Conservation (phyloP, 805 yeast genomes). For the Saccharomycopsis babjevae region DNA sequence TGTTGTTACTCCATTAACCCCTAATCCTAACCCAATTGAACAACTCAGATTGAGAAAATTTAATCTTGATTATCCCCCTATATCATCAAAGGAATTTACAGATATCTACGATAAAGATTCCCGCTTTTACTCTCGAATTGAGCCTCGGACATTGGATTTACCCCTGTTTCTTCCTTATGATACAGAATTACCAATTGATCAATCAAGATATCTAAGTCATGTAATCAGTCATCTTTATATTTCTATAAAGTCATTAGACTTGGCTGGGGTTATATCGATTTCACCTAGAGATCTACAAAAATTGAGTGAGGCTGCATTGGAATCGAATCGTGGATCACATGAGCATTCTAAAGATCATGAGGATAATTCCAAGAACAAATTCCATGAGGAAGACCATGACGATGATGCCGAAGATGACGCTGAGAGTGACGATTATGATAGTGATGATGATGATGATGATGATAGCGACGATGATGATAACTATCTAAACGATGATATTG, state of each 20-base stretch:
- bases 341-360: conserved; percentile 24
- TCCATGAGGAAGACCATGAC: conserved; percentile 28
- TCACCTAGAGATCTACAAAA: conserved; percentile 51
- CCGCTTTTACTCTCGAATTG: conserved; percentile 30
- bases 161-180: conserved; percentile 56
- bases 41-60: conserved; percentile 31
- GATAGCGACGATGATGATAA: conserved; percentile 22
- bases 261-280: conserved; percentile 58
- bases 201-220: conserved; percentile 63
- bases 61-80: conserved; percentile 39
- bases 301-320: background rate
- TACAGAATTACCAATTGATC: conserved; percentile 58
- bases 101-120: conserved; percentile 30
- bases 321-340: background rate
- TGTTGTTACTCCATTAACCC: conserved; percentile 14
- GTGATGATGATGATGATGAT: conserved; percentile 29
- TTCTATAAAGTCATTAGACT: conserved; percentile 64
- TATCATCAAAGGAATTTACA: conserved; percentile 23
- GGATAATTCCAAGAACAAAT: conserved; percentile 26
- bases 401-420: conserved; percentile 29
- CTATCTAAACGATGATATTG: conserved; percentile 27
- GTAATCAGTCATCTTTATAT: conserved; percentile 73
- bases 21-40: conserved; percentile 14
- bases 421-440: conserved; percentile 25
- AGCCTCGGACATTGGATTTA: conserved; percentile 26